A percentile compares a stretch with the other conserved stretches of the same genome.
Evolutionary conservation across 2,329 filamentous ascomycete genomes (phyloP).

Genomic region (Botrytis hyacinthi): DNA sequence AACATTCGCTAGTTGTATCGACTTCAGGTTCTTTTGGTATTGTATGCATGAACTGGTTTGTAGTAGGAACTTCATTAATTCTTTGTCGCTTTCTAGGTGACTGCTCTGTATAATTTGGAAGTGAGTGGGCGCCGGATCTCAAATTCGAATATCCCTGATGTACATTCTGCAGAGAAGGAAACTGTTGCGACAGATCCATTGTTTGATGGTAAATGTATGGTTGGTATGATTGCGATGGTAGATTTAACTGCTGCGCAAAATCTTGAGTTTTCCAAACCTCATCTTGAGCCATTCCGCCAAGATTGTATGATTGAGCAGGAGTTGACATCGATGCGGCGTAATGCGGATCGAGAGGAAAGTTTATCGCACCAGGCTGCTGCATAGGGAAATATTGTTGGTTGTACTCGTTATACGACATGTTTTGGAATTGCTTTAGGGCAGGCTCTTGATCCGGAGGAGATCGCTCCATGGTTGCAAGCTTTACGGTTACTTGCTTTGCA

Average conservation of each 20-base stretch:
- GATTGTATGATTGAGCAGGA: background rate
- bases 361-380: background rate
- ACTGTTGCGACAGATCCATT: background rate
- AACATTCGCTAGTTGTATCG: slow-evolving; percentile 30
- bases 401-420: slow-evolving; percentile 13
- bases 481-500: slow-evolving; percentile 2
- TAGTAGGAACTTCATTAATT: background rate
- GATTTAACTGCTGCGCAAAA: slow-evolving; percentile 3
- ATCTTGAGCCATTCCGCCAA: background rate
- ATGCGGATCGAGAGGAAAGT: background rate
- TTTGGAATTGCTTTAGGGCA: slow-evolving; percentile 1
- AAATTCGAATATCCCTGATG: background rate
- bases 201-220: background rate
- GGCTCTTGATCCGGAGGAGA: background rate
- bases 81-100: slow-evolving; percentile 10
- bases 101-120: slow-evolving; percentile 5
- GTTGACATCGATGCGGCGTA: background rate
- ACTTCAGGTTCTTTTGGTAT: background rate
- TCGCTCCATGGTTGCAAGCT: slow-evolving; percentile 12
- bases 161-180: background rate
- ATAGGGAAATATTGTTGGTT: slow-evolving; percentile 1
- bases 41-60: background rate
- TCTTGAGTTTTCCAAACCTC: background rate
- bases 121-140: background rate
- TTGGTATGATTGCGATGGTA: slow-evolving; percentile 7